Conservation (phyloP, 257 asterid species). For the Coffea eugenioides region DNA sequence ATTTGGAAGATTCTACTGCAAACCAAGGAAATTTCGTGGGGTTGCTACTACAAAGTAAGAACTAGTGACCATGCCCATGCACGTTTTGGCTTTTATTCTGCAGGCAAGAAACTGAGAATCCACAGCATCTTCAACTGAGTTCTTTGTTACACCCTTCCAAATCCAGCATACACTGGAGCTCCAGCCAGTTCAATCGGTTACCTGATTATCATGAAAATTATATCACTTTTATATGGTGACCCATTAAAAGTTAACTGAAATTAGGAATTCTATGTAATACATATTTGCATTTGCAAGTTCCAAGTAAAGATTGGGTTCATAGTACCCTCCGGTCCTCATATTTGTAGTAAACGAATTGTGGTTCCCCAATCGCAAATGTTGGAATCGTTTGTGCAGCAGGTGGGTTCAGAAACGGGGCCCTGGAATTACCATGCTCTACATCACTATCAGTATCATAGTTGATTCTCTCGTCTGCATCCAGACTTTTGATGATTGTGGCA, state of each 20-base stretch:
- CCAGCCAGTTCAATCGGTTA: neutral
- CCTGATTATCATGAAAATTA: conserved; percentile 1
- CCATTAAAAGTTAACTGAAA: neutral
- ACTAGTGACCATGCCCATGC: too few relatives aligned
- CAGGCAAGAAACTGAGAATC: neutral
- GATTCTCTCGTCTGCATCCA: conserved; percentile 13
- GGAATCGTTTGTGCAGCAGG: conserved; percentile 9
- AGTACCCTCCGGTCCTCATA: conserved; percentile 14
- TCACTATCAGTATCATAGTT: conserved; percentile 10
- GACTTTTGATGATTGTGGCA: conserved; percentile 45
- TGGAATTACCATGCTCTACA: conserved; percentile 11
- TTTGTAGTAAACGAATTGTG: conserved; percentile 6
- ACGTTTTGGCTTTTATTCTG: neutral
- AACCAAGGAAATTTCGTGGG: too few relatives aligned
- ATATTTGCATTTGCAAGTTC: neutral
- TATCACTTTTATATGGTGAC: neutral
- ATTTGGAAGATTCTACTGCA: too few relatives aligned
- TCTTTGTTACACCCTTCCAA: neutral
- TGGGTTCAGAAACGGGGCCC: conserved; percentile 29
- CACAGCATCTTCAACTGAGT: neutral
- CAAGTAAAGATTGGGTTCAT: neutral
- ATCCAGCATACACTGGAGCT: neutral
- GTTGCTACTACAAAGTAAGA: too few relatives aligned
- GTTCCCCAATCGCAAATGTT: conserved; percentile 23
- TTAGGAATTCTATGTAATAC: neutral